These are phyloP conservation scores for Saposhnikovia divaricata DNA, from an alignment of 129 eudicot genomes.

Conservation along the genomic window DNA sequence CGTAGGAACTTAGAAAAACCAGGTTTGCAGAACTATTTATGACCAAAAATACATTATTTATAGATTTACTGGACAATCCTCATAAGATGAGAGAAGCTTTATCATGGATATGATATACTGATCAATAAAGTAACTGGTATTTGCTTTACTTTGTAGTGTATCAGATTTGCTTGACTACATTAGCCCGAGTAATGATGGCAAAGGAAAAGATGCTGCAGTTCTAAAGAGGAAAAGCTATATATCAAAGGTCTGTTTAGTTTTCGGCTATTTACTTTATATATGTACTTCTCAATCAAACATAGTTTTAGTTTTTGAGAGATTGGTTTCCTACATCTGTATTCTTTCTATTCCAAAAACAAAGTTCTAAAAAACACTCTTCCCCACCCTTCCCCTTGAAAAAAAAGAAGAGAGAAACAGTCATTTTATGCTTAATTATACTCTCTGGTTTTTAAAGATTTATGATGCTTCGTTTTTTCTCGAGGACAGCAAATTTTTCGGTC, in stretches of 20 bases:
- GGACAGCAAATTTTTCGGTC: neutral
- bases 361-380: neutral
- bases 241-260: constrained; percentile 47
- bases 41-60: neutral
- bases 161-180: constrained; percentile 98
- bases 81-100: neutral
- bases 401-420: neutral
- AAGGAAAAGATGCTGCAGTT: constrained; percentile 58
- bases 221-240: constrained; percentile 57
- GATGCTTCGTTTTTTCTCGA: neutral
- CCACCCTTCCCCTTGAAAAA: neutral
- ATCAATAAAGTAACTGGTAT: neutral
- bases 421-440: neutral
- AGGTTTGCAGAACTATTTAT: neutral
- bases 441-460: neutral
- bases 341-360: neutral
- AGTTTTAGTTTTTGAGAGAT: neutral
- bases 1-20: neutral
- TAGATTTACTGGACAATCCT: neutral
- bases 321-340: neutral
- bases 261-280: neutral
- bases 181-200: constrained; percentile 68
- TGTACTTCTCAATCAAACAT: neutral
- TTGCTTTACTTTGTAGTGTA: constrained; percentile 42
- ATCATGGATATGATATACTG: neutral